Evolutionary conservation across 345 rosid genomes (phyloP).

Genomic region (Nasturtium officinale): DNA sequence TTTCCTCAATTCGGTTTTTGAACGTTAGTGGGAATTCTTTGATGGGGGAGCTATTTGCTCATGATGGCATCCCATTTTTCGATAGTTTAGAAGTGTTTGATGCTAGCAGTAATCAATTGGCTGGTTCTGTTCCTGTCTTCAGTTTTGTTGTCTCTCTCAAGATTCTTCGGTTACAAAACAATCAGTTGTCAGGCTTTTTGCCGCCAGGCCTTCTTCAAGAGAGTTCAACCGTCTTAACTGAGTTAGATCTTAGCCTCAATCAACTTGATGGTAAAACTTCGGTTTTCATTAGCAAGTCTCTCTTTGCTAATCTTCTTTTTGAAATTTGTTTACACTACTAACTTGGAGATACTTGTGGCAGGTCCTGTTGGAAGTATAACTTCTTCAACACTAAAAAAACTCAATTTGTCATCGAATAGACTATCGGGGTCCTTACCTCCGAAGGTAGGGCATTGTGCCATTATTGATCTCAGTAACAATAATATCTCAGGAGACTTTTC

Average conservation of each 20-base stretch:
- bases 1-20: slow-evolving; percentile 63
- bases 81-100: slow-evolving; percentile 88
- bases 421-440: slow-evolving; percentile 69
- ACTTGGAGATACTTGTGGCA: slow-evolving; percentile 44
- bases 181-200: slow-evolving; percentile 65
- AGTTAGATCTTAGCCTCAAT: slow-evolving; percentile 83
- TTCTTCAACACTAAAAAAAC: slow-evolving; percentile 71
- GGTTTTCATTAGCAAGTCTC: not conserved
- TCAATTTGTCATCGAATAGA: slow-evolving; percentile 76
- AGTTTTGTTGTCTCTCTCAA: slow-evolving; percentile 72
- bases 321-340: not conserved
- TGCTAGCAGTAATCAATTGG: slow-evolving; percentile 74
- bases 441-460: slow-evolving; percentile 64
- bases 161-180: slow-evolving; percentile 70
- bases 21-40: slow-evolving; percentile 67
- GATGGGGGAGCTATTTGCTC: slow-evolving; percentile 69
- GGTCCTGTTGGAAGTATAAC: slow-evolving; percentile 76
- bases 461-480: slow-evolving; percentile 77
- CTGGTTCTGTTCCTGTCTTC: slow-evolving; percentile 73
- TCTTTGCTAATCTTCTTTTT: slow-evolving; percentile 5
- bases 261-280: slow-evolving; percentile 66
- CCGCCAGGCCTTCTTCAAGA: slow-evolving; percentile 73
- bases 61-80: slow-evolving; percentile 79
- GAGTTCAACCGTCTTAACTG: slow-evolving; percentile 74
- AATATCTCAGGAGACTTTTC: slow-evolving; percentile 70